Conservation (phyloP, 495 filamentous ascomycete genomes). For the Tuber umbilicatum region DNA sequence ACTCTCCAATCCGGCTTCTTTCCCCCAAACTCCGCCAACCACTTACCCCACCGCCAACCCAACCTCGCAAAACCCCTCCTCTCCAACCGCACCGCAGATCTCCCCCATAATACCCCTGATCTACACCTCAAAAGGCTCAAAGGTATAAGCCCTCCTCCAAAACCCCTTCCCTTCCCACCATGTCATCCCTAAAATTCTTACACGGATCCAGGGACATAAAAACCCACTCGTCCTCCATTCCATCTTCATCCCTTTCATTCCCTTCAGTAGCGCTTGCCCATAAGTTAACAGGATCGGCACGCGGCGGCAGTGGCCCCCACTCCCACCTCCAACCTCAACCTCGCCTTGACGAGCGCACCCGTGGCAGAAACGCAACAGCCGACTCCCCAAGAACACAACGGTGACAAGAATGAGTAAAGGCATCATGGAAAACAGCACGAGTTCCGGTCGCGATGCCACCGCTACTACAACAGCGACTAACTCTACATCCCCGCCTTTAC, state of each 20-base stretch:
- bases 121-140: not conserved
- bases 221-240: not conserved
- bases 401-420: not conserved
- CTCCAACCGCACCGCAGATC: not conserved
- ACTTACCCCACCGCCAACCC: not conserved
- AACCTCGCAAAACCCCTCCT: not conserved
- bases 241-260: not conserved
- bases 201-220: not conserved
- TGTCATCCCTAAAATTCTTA: constrained; percentile 1
- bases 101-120: not conserved
- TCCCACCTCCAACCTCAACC: not conserved
- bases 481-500: not conserved
- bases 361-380: not conserved
- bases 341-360: not conserved
- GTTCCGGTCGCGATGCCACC: not conserved
- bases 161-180: not conserved
- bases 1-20: not conserved
- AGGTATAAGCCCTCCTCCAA: not conserved
- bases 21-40: not conserved
- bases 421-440: constrained; percentile 1
- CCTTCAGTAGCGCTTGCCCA: no score
- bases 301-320: not conserved
- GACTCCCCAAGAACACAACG: not conserved
- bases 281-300: not conserved
- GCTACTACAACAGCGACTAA: not conserved